A percentile compares a stretch with the other conserved stretches of the same genome.
These are phyloP conservation scores for Trichoderma erinaceum DNA, from an alignment of 495 filamentous ascomycete species.

Conservation along the genomic window DNA sequence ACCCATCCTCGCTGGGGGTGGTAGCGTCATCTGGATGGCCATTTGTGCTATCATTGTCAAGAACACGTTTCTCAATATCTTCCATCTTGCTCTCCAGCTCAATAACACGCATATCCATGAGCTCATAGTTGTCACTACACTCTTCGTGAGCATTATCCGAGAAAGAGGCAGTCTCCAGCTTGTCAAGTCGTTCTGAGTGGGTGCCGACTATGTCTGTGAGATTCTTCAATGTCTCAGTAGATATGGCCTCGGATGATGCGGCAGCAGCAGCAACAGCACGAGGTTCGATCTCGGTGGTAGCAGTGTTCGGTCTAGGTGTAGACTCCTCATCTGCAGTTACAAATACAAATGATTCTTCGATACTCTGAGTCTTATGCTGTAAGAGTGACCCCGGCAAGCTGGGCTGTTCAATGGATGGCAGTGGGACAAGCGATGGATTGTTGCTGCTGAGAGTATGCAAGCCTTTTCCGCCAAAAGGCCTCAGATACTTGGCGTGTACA, in stretches of 20 bases:
- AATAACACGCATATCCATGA: conserved; percentile 49
- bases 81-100: conserved; percentile 57
- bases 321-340: conserved; percentile 19
- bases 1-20: conserved; percentile 34
- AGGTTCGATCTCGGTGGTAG: not conserved
- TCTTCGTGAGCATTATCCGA: conserved; percentile 51
- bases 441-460: conserved; percentile 35
- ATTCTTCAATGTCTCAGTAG: conserved; percentile 29
- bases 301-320: not conserved
- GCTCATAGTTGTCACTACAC: conserved; percentile 52
- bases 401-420: not conserved
- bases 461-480: conserved; percentile 44
- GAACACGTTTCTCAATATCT: conserved; percentile 50
- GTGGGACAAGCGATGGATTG: not conserved
- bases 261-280: not conserved
- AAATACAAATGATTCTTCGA: conserved; percentile 8
- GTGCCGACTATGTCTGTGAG: conserved; percentile 38
- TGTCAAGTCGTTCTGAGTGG: conserved; percentile 51
- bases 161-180: conserved; percentile 56
- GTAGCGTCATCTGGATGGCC: conserved; percentile 33
- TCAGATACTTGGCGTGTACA: conserved; percentile 38
- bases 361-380: conserved; percentile 17
- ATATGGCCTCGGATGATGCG: conserved; percentile 10
- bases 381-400: conserved; percentile 16
- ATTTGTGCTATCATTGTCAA: conserved; percentile 33